These are phyloP conservation scores for Zygoascus sp. DNA, from an alignment of 1,139 yeast species.

Conservation along the genomic window DNA sequence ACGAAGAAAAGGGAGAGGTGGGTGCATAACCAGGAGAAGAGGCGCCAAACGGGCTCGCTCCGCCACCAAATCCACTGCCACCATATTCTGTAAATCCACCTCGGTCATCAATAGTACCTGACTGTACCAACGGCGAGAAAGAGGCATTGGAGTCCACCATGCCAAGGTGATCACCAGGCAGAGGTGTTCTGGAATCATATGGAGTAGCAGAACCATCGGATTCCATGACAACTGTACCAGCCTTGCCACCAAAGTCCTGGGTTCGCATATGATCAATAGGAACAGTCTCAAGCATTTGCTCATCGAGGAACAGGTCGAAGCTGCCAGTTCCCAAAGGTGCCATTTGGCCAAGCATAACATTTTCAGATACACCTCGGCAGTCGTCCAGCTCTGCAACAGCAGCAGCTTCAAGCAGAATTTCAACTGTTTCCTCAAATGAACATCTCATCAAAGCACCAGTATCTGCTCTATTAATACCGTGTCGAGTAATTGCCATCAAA, in stretches of 20 bases:
- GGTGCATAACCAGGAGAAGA: slow-evolving; percentile 63
- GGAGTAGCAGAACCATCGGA: slow-evolving; percentile 91
- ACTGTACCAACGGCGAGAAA: slow-evolving; percentile 90
- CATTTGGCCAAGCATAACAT: slow-evolving; percentile 95
- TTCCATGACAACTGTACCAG: slow-evolving; percentile 40
- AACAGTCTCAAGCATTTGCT: slow-evolving; percentile 69
- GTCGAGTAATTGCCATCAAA: slow-evolving; percentile 98
- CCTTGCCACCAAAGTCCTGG: slow-evolving; percentile 27
- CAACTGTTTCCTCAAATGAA: slow-evolving; percentile 98
- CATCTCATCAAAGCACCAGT: slow-evolving; percentile 99
- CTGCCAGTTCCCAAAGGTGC: slow-evolving; percentile 99
- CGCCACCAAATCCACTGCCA: slow-evolving; percentile 40
- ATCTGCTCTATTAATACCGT: slow-evolving; percentile 97
- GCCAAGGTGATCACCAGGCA: slow-evolving; percentile 64
- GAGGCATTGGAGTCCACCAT: slow-evolving; percentile 63
- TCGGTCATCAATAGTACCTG: slow-evolving; percentile 72
- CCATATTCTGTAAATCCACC: slow-evolving; percentile 97
- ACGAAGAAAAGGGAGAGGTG: slow-evolving; percentile 54
- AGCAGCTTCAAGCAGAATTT: slow-evolving; percentile 95
- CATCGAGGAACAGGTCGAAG: slow-evolving; percentile 93
- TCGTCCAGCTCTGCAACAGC: slow-evolving; percentile 97
- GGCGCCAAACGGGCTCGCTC: slow-evolving; percentile 51
- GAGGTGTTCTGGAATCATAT: slow-evolving; percentile 75
- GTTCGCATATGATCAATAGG: slow-evolving; percentile 43
- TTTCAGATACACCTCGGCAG: slow-evolving; percentile 97